Conservation (phyloP, 2,329 filamentous ascomycete species). For the Rhinocladiella mackenziei region DNA sequence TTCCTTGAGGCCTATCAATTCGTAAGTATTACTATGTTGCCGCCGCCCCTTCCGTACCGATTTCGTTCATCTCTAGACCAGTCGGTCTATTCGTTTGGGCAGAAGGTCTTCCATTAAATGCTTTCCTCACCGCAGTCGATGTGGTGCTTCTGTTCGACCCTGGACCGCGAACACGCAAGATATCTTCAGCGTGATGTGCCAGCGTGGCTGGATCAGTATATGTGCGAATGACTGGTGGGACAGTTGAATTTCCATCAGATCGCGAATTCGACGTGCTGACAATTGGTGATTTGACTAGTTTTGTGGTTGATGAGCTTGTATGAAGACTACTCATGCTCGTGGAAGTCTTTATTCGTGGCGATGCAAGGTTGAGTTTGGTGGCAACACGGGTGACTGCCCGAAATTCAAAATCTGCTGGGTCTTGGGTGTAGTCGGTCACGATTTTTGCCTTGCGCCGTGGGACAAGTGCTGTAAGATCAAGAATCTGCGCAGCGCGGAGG, state of each 20-base stretch:
- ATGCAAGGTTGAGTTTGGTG: background rate
- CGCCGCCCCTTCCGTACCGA: too few relatives aligned
- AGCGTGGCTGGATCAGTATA: background rate
- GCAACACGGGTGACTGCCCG: background rate
- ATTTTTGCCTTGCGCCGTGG: background rate
- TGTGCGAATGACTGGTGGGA: background rate
- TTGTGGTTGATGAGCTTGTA: background rate
- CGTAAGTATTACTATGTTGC: too few relatives aligned
- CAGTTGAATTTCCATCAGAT: background rate
- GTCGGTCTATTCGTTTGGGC: too few relatives aligned
- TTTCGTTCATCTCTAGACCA: too few relatives aligned
- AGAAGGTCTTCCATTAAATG: too few relatives aligned
- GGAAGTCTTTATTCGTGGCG: background rate
- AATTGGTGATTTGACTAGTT: background rate
- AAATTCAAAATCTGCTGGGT: background rate
- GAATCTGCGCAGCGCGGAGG: background rate
- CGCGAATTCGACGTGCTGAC: background rate
- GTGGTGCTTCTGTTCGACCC: too few relatives aligned
- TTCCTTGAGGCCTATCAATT: too few relatives aligned
- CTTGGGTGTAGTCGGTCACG: background rate
- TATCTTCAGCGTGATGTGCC: background rate
- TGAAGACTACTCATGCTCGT: background rate
- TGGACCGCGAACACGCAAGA: background rate
- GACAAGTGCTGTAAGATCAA: background rate
- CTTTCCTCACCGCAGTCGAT: too few relatives aligned